Evolutionary conservation across 2,329 filamentous ascomycete species (phyloP), one percentile per base, ranked within the genome.

Genomic region (Aureobasidium vineae): DNA sequence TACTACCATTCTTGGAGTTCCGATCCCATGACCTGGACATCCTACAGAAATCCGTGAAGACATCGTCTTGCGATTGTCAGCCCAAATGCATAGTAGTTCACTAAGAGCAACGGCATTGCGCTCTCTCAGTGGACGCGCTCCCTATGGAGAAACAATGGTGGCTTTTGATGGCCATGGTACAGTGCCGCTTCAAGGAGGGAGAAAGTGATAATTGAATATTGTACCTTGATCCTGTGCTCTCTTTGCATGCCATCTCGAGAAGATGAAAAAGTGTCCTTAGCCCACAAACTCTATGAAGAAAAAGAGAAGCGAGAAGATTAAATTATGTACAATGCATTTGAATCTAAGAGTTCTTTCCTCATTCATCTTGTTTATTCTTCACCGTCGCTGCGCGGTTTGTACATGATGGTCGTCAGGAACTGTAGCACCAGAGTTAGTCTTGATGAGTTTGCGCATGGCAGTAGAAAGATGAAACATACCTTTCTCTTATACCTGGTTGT

Each of bases 401-500:
- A 98, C 82, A 98, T 89, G 75, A 98, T 96, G 2, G 93, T 97
- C 4, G 94, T 98, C 41, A 98, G 90, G 79, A 98, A 98, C 94
- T 97, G 40, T 49, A 28, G 19, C 31, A 21, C 21, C 19, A 47
- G 41, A 33, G 28, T 43, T 31, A 60, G 54, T 11, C 19, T 56
- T 23, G 40, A 45, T 36, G 21, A 26, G 10, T 19, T 21, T 13
- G 31, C 13, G 6, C 28, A 21, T 6, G 15, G 28, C n/a, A 8
- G 31, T n/a, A 16, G 21, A 23, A 33, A 10, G 28, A 38, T 5
- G 26, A 43, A 63, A 31, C 67, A 31, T 74, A 91, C 91, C 87
- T 99, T 99, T 79, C 91, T 89, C 81, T 92, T 96, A 78, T 98
- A 99, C 77, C 95, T 86, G n/a, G 95, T 99, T 5, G 95, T 99